Base-by-base conservation (phyloP, 768 basidiomycete species). In the Suillus spraguei region DNA sequence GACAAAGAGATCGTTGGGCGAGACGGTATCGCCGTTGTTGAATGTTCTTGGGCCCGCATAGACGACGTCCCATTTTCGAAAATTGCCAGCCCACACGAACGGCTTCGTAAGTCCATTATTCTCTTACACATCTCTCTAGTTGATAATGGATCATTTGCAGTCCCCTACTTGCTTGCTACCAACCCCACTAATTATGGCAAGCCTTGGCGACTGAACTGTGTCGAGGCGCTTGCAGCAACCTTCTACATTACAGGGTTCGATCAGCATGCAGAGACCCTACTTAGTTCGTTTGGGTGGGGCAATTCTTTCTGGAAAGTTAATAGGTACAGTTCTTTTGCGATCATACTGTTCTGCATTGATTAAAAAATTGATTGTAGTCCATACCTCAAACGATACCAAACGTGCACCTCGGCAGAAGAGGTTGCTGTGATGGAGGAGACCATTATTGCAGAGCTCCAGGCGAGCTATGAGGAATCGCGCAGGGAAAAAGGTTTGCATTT, bases 101-200 rank as follows among this genome's bases (percentile, higher is more conserved):
- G 97, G 10, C 72, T 99, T 50, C 71, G 96, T 97, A 69, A 65
- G 94, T 84, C 0, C 11, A 49, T 62, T 24, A 14, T 58, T 14
- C 24, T 24, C n/a, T 50, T 16, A 54, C 47, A 4, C 50, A n/a
- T 11, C 42, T 50, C 9, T n/a, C 8, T 24, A n/a, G 11, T 32
- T 60, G 67, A 17, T 17, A 9, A 28, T 32, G 14, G 58, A 56
- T 35, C 54, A 11, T 61, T 60, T 24, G 17, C 33, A 99, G 97
- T 99, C 35, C 97, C 97, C 0, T 99, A 97, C 73, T 85, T 99
- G 22, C 76, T 99, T 50, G 97, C 97, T 0, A 91, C 95, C 0
- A 99, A 99, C 74, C 95, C 97, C 0, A 95, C 95, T 11, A 99
- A 99, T 77, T 99, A 99, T 68, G 97, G 97, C 11, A 95, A 94